Base-by-base conservation (phyloP, 2,329 filamentous ascomycete genomes). In the Verticillium isaacii region DNA sequence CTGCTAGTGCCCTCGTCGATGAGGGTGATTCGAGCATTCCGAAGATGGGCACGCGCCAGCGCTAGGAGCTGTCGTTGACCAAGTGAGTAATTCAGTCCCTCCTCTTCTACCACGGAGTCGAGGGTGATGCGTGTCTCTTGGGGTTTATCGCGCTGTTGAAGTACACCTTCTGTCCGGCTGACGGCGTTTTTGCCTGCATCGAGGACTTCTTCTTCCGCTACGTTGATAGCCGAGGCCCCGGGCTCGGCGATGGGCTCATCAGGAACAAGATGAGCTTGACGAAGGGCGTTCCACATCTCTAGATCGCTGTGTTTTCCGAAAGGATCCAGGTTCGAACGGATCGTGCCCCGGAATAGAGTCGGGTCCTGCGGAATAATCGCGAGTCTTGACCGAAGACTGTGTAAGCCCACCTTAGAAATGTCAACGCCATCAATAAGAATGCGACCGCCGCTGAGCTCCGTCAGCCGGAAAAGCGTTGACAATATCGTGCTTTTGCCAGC, bases 1-100 rank as follows among this genome's bases (percentile, higher is more conserved):
- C 87, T 91, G 1, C 89, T 92, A 0, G 95, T 99, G 1, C 95
- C 95, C 76, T 99, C 95, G 78, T 99, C 95, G 75, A 93, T 97
- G 58, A 99, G 89, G 68, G 98, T 97, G 76, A 98, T 97, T 68
- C 90, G 92, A 1, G 89, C 90, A 54, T 89, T 87, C 41, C 94
- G 88, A 4, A 98, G 93, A 2, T 98, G 85, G 0, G 95, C 95
- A 1, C 95, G 88, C 0, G 93, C 93, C 1, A 99, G 83, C 1
- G 95, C 95, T 90, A 98, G 96, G 58, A 98, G 85, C 75, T 98
- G 95, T 3, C 95, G 87, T 77, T 98, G 94, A 6, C 94, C 94
- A 11, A 98, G 88, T 0, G 92, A 96, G 80, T 97, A 97, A 76
- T 98, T 98, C 64, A 97, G 83, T 0, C 95, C 95, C 77, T 97